Base-by-base conservation (phyloP, 257 asterid species). In the Paraleonurus japonicus region DNA sequence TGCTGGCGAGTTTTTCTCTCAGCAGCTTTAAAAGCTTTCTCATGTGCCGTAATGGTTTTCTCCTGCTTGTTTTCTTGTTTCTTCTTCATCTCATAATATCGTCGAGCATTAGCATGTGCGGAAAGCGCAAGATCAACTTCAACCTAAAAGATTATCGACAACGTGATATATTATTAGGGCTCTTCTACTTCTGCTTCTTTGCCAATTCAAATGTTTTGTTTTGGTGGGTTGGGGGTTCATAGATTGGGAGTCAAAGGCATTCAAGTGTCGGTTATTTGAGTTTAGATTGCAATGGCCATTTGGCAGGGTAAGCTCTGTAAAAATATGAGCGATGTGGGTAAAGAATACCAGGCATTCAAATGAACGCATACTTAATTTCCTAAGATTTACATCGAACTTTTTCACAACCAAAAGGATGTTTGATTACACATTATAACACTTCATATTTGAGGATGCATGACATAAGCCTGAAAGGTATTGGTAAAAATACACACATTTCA, bases 91-190 rank as follows among this genome's bases (percentile, higher is more conserved):
- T 85, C 99, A 81, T 89, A 95, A 87, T 93, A 95, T 54, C 90
- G 86, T 61, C 99, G 94, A 77, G 99, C 98, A 89, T 95, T 95
- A n/a, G 99, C 99, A 87, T 95, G 99, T 24, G 99, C 99, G 7
- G 99, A 86, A 72, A 92, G 96, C 30, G 96, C 90, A 76, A 95
- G 89, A 80, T 95, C 99, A 84, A 95, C 92, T 81, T 91, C 98
- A 64, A 95, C 99, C 99, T 95, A 77, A 59, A 61, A 70, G 67
- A 24, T 61, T 33, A 48, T 72, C n/a, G 33, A 63, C 48, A 48
- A 50, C 24, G 10, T 30, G 67, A 65, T 24, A 7, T 39, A 65
- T 53, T 47, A 80, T 67, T 60, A 67, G 47, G 71, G 67, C 51
- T 45, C 41, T 12, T 45, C 15, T 19, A 12, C 24, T 67, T 23